Conservation (phyloP, 192 early-diverging fungal species). For the Backusella tuberculispora region DNA sequence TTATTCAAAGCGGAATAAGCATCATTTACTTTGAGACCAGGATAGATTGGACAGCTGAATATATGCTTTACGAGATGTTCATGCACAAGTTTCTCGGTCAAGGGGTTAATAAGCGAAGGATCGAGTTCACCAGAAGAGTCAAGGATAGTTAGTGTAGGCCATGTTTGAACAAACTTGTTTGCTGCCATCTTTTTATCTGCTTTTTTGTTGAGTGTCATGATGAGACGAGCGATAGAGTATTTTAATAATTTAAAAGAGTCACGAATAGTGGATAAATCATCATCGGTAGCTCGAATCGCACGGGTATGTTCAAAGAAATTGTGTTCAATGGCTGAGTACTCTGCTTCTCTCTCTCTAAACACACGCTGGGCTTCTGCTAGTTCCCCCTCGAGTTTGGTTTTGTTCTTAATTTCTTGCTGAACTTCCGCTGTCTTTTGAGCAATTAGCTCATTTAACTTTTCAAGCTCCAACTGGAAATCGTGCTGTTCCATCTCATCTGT, state of each 20-base stretch:
- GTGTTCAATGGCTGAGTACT: slow-evolving; percentile 42
- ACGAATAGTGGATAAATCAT: slow-evolving; percentile 47
- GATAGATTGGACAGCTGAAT: slow-evolving; percentile 40
- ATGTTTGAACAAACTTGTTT: slow-evolving; percentile 29
- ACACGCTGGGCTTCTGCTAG: slow-evolving; percentile 31
- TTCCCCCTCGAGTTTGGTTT: slow-evolving; percentile 23
- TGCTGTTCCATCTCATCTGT: background rate
- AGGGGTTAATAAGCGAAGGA: slow-evolving; percentile 36
- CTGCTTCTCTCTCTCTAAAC: slow-evolving; percentile 38
- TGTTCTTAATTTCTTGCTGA: slow-evolving; percentile 15
- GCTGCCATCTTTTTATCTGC: slow-evolving; percentile 39
- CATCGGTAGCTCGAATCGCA: slow-evolving; percentile 44
- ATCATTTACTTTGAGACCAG: slow-evolving; percentile 39
- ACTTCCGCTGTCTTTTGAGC: slow-evolving; percentile 15
- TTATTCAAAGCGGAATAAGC: slow-evolving; percentile 33
- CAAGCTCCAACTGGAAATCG: slow-evolving; percentile 15
- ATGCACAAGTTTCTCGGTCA: slow-evolving; percentile 42
- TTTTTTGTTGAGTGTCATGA: slow-evolving; percentile 45
- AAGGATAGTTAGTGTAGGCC: slow-evolving; percentile 31
- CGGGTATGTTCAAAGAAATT: slow-evolving; percentile 42
- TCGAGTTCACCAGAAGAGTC: slow-evolving; percentile 37
- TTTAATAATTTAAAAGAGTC: slow-evolving; percentile 43
- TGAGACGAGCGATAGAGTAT: slow-evolving; percentile 37
- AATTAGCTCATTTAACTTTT: slow-evolving; percentile 31
- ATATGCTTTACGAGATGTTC: slow-evolving; percentile 35